Conservation (phyloP, 371 early-diverging fungal species). For the Gilbertella persicaria region DNA sequence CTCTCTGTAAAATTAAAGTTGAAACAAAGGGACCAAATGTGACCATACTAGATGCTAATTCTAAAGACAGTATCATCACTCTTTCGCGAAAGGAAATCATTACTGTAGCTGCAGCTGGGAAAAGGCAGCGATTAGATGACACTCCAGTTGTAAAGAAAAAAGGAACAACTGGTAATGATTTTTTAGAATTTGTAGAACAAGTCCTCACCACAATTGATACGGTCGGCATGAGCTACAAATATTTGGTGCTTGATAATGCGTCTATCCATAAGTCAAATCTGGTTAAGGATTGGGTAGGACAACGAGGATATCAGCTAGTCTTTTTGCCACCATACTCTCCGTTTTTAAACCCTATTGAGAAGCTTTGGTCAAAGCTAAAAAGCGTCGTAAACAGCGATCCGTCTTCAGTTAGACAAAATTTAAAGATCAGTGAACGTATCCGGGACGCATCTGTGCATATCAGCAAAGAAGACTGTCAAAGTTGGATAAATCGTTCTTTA, state of each 20-base stretch:
- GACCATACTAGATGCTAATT: neutral
- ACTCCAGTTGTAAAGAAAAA: neutral
- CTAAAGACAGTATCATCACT: neutral
- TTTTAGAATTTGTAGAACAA: constrained; percentile 9
- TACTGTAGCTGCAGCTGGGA: neutral
- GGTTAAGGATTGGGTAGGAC: constrained; percentile 12
- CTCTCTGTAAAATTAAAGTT: constrained; percentile 4
- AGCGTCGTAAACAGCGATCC: constrained; percentile 19
- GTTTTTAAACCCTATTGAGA: constrained; percentile 31
- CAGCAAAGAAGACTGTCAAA: too few species aligned
- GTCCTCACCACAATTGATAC: constrained; percentile 8
- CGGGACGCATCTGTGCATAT: constrained; percentile 10
- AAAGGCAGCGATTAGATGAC: neutral
- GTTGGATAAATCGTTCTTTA: too few species aligned
- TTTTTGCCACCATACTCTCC: too few species aligned
- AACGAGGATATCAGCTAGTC: constrained; percentile 7
- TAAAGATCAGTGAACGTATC: constrained; percentile 6
- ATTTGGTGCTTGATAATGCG: constrained; percentile 8
- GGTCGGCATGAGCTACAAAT: constrained; percentile 3
- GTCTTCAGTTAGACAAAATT: constrained; percentile 3
- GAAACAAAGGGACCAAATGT: constrained; percentile 8
- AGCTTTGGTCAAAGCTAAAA: constrained; percentile 23
- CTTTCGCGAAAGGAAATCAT: neutral
- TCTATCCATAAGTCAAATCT: constrained; percentile 9
- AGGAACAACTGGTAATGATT: constrained; percentile 8